Percentiles rank a stretch among this genome's conserved stretches.
phyloP scores from a whole-genome alignment of 345 rosid species.

The Chamaenerion angustifolium region DNA sequence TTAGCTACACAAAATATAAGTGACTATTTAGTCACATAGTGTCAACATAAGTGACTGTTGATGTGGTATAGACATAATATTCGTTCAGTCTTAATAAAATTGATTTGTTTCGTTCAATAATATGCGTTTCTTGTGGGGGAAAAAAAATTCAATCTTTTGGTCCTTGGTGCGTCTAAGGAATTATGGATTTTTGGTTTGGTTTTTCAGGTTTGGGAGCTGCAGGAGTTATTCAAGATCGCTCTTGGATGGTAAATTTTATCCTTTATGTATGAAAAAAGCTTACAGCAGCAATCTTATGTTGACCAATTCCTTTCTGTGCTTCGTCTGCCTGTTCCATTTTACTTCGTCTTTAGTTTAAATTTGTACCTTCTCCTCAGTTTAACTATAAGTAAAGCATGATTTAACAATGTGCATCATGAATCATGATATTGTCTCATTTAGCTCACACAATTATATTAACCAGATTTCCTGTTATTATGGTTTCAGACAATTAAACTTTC shows the following conservation, averaged over 20 bases:
- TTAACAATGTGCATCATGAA: no score
- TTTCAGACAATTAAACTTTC: constrained; percentile 38
- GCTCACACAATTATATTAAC: not conserved
- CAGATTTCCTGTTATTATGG: constrained; percentile 4
- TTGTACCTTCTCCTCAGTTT: no score
- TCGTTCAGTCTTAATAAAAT: no score
- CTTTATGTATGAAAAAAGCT: not conserved
- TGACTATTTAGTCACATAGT: no score
- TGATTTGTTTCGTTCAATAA: no score
- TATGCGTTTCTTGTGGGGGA: not conserved
- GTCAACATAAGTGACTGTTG: no score
- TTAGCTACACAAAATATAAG: no score
- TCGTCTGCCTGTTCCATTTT: no score
- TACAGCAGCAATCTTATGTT: not conserved
- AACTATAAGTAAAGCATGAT: no score
- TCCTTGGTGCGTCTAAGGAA: no score
- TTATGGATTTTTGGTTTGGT: constrained; percentile 5
- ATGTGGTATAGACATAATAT: no score
- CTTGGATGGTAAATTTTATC: constrained; percentile 27
- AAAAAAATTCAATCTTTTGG: not conserved
- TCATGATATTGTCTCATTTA: not conserved
- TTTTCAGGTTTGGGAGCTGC: constrained; percentile 39
- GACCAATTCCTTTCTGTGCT: not conserved
- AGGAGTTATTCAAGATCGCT: constrained; percentile 27
- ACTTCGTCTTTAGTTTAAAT: no score